Percentiles rank a stretch among this genome's conserved stretches.
Evolutionary conservation across 169 alveolate genomes (phyloP).

Genomic region (Plasmodium inui): DNA sequence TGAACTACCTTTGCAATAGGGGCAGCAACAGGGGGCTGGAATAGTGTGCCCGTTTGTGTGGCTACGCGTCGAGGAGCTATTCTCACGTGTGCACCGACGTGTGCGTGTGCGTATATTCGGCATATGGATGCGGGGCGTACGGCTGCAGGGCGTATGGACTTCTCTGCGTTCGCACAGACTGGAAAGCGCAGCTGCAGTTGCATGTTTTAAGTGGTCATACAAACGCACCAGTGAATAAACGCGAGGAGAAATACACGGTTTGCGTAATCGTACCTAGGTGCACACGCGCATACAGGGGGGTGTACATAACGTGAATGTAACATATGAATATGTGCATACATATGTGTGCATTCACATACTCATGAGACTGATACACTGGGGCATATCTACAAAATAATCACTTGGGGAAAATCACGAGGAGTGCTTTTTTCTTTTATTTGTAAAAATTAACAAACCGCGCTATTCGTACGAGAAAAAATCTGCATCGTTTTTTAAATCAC

Average conservation of each 20-base stretch:
- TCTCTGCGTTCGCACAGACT: background rate
- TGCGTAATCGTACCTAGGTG: background rate
- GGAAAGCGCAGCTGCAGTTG: background rate
- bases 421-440: background rate
- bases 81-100: background rate
- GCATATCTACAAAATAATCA: background rate
- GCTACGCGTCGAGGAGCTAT: background rate
- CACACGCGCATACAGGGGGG: slow-evolving; percentile 2
- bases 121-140: background rate
- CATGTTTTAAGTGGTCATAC: slow-evolving; percentile 1
- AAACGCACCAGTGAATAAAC: slow-evolving; percentile 2
- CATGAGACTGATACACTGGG: background rate
- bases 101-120: background rate
- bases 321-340: background rate
- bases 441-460: background rate
- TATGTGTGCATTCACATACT: background rate
- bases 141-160: background rate
- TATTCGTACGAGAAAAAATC: background rate
- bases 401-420: background rate
- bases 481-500: background rate
- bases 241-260: background rate
- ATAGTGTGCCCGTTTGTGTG: background rate
- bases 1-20: background rate
- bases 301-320: background rate
- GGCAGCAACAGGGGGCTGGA: background rate